These are phyloP conservation scores for Pleurotus salmoneostramineus DNA, from an alignment of 768 basidiomycete species.

Conservation along the genomic window DNA sequence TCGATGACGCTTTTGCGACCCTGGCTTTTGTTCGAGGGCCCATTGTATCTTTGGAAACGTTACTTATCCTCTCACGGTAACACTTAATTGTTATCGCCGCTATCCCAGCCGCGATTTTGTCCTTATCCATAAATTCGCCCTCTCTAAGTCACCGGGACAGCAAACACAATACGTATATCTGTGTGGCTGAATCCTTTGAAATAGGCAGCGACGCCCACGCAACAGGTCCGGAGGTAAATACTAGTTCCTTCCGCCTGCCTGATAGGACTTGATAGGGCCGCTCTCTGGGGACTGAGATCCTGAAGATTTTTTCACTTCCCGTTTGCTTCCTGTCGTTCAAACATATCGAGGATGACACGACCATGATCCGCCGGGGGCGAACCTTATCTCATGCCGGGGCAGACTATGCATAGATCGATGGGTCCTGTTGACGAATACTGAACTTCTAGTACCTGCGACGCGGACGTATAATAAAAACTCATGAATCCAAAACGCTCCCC, in stretches of 20 bases:
- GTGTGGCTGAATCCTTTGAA: neutral
- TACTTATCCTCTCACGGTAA: neutral
- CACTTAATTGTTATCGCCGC: constrained; percentile 4
- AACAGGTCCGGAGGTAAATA: neutral
- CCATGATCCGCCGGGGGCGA: constrained; percentile 6
- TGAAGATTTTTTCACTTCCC: neutral
- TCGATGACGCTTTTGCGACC: neutral
- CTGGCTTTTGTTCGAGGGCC: neutral
- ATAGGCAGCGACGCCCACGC: neutral
- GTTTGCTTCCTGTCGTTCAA: neutral
- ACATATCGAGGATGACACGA: neutral
- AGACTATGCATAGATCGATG: neutral
- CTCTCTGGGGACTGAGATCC: neutral
- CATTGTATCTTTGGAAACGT: neutral
- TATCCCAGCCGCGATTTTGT: neutral
- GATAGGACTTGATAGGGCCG: neutral
- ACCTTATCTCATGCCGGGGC: constrained; percentile 3
- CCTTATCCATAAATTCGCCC: neutral
- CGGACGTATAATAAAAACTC: neutral
- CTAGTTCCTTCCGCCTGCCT: neutral
- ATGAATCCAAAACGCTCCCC: neutral
- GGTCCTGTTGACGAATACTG: neutral
- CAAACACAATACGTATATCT: neutral
- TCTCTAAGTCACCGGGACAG: constrained; percentile 1
- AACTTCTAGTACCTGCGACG: too few species aligned